Evolutionary conservation across 176 grass and related monocot genomes (phyloP).

Genomic region (Carex kokanica): DNA sequence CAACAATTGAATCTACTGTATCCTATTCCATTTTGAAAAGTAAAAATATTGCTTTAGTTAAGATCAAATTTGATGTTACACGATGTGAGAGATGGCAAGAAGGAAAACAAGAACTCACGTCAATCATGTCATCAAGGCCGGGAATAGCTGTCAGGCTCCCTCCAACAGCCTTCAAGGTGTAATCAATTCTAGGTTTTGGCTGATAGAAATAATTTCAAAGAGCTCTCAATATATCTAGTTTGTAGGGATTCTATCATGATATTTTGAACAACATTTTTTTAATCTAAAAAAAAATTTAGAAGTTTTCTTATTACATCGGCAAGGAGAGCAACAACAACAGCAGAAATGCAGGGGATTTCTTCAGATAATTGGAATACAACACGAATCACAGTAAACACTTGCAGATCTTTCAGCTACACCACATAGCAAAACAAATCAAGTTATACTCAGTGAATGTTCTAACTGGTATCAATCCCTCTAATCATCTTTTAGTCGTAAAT

Average conservation of each 20-base stretch:
- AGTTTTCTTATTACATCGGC: constrained; percentile 52
- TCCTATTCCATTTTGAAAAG: constrained; percentile 48
- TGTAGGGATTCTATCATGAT: not conserved
- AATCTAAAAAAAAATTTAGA: constrained; percentile 20
- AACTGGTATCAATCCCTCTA: not conserved
- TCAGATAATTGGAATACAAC: constrained; percentile 95
- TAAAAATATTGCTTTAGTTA: constrained; percentile 27
- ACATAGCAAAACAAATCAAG: constrained; percentile 18
- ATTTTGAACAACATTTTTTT: constrained; percentile 1
- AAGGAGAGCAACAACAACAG: constrained; percentile 92
- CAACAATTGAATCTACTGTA: constrained; percentile 86
- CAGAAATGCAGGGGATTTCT: constrained; percentile 97
- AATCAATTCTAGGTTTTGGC: constrained; percentile 93
- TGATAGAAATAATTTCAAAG: constrained; percentile 43
- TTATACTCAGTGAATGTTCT: not conserved
- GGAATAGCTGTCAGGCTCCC: constrained; percentile 96
- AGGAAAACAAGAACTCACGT: constrained; percentile 45
- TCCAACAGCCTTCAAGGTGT: constrained; percentile 91
- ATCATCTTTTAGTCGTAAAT: not conserved
- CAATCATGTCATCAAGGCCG: constrained; percentile 97
- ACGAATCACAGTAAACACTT: constrained; percentile 82
- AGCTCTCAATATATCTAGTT: constrained; percentile 7
- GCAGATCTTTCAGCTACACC: constrained; percentile 88
- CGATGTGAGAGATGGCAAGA: constrained; percentile 22
- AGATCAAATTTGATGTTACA: constrained; percentile 21